Base-by-base conservation (phyloP, 164 flowering plant species). In the Tetracentron sinense region DNA sequence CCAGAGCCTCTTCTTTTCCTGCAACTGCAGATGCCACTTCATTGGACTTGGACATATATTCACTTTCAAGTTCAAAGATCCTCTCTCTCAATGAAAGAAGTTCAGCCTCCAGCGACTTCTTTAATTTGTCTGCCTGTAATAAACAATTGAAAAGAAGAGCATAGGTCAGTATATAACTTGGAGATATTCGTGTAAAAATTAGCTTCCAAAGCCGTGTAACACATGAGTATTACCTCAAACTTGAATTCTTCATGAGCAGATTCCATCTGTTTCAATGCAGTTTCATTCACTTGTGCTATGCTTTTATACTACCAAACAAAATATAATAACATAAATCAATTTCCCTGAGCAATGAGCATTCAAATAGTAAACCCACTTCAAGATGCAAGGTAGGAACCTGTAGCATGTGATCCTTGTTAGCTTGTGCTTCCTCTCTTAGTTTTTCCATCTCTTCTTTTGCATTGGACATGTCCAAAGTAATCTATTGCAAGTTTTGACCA, bases 271-370 rank as follows among this genome's bases (percentile, higher is more conserved):
- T 80, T 87, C 60, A 94, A 49, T 38, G 96, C 96, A 57, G 72
- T 80, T 79, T 91, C 99, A 77, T 89, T 89, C 55, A 82, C 96
- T 60, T 89, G 80, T 23, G 99, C 96, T 49, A 94, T 89, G 69
- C 77, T 82, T 76, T 94, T 94, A 72, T 86, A 94, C 96, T 94
- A 82, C 54, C 51, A 70, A 58, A 22, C n/a, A 44, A 68, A 22
- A 57, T 46, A 29, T 2, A 17, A 26, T 6, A n/a, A 23, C 16
- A 28, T 25, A 59, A 19, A 42, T 30, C 22, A 26, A 0, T 11
- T 21, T 19, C 48, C 46, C 22, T 7, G 29, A 19, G 42, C 23
- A 52, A 19, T 7, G 29, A 19, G 42, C 23, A 52, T 17, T 29
- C 61, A 26, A 14, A 16, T 21, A 49, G 56, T 22, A 61, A 25